phyloP scores from a whole-genome alignment of 1,284 basidiomycete species.

The Fomes fomentarius region DNA sequence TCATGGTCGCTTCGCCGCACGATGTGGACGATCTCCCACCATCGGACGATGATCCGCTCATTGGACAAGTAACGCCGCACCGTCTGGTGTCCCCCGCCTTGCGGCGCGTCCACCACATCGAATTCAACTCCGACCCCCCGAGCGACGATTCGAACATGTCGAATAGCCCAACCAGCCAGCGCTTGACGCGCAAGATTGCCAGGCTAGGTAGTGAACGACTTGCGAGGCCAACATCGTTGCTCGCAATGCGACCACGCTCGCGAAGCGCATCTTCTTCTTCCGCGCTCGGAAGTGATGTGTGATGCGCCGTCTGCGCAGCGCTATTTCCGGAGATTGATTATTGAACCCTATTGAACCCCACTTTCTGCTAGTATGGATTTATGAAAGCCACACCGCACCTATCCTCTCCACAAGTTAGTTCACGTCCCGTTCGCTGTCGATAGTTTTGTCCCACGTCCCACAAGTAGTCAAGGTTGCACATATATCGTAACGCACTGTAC shows the following conservation, averaged over 20 bases:
- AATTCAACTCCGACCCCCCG: constrained; percentile 35
- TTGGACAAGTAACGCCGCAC: constrained; percentile 70
- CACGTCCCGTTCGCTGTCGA: constrained; percentile 1
- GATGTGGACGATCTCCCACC: constrained; percentile 23
- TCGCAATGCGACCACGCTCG: constrained; percentile 16
- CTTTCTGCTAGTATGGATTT: neutral
- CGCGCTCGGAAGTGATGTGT: constrained; percentile 18
- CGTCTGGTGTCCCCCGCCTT: constrained; percentile 64
- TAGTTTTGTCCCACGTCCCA: constrained; percentile 1
- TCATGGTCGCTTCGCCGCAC: constrained; percentile 36
- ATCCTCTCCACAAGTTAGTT: neutral
- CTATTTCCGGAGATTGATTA: neutral
- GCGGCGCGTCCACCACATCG: constrained; percentile 38
- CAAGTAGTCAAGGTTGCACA: neutral
- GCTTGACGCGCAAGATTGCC: constrained; percentile 27
- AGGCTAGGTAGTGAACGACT: constrained; percentile 12
- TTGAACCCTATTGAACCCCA: neutral
- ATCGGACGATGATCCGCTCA: constrained; percentile 63
- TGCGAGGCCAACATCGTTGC: constrained; percentile 10
- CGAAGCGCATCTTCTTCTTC: constrained; percentile 16
- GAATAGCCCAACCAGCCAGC: constrained; percentile 47
- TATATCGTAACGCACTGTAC: constrained; percentile 1
- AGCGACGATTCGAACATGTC: constrained; percentile 46
- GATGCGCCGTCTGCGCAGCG: constrained; percentile 7
- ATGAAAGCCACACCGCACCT: neutral